These are phyloP conservation scores for Aaosphaeria pasadenensis DNA, from an alignment of 2,329 filamentous ascomycete genomes.

Conservation along the genomic window DNA sequence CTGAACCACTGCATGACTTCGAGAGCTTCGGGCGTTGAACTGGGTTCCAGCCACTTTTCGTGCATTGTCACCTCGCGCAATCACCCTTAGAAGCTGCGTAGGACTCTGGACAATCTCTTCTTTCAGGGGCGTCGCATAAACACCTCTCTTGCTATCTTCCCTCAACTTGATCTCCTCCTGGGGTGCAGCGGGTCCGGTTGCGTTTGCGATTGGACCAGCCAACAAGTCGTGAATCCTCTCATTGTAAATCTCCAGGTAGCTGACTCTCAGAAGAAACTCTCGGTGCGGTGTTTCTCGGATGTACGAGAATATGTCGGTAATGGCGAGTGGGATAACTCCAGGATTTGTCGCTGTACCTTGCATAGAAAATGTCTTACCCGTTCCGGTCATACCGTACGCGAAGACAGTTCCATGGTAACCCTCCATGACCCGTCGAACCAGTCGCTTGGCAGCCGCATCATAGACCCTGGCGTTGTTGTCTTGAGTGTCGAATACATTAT, in stretches of 20 bases:
- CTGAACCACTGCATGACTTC: constrained; percentile 96
- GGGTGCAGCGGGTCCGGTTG: constrained; percentile 43
- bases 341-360: constrained; percentile 94
- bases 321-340: constrained; percentile 93
- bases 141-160: constrained; percentile 92
- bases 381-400: constrained; percentile 98
- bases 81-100: constrained; percentile 89
- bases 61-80: constrained; percentile 88
- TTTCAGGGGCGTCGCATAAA: constrained; percentile 93
- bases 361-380: constrained; percentile 99
- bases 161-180: constrained; percentile 96
- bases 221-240: constrained; percentile 94
- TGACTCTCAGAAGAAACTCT: constrained; percentile 92
- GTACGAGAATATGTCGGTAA: constrained; percentile 98
- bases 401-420: constrained; percentile 98
- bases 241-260: constrained; percentile 98
- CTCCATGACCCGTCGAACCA: constrained; percentile 97
- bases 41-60: constrained; percentile 91
- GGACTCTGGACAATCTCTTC: constrained; percentile 99
- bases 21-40: constrained; percentile 93
- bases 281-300: constrained; percentile 94
- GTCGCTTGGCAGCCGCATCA: constrained; percentile 86
- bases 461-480: constrained; percentile 96
- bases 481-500: constrained; percentile 93
- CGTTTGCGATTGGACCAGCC: constrained; percentile 63